A percentile compares a stretch with the other conserved stretches of the same genome.
Conservation (phyloP, 257 asterid species). For the Ehretia macrophylla region DNA sequence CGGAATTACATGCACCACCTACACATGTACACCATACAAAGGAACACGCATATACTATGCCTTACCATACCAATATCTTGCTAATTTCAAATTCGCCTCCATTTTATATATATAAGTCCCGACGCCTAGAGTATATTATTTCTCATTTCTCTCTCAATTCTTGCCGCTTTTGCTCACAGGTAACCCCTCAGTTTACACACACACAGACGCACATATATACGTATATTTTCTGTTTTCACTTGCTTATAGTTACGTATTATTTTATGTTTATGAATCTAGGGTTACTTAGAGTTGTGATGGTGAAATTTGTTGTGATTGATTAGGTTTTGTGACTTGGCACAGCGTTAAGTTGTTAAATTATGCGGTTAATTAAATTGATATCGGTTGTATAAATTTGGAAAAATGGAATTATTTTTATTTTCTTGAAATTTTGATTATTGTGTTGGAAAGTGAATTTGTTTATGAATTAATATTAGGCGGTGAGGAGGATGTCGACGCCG, state of each 20-base stretch:
- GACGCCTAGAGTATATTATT: neutral
- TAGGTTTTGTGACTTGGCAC: neutral
- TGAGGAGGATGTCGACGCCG: conserved; percentile 74
- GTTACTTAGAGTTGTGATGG: conserved; percentile 1
- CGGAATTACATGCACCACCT: neutral
- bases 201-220: neutral
- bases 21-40: neutral
- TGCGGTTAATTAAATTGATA: neutral
- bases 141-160: neutral
- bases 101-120: too few relatives aligned
- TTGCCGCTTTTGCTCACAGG: conserved; percentile 4
- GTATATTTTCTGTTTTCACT: too few relatives aligned
- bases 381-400: neutral
- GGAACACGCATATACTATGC: conserved; percentile 3
- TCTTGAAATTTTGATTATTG: too few relatives aligned
- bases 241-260: neutral
- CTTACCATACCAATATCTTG: neutral
- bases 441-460: neutral
- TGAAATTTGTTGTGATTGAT: conserved; percentile 1
- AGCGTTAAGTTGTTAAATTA: neutral
- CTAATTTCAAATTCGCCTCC: neutral
- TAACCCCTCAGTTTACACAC: neutral
- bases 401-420: neutral
- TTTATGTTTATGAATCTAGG: conserved; percentile 14
- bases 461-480: conserved; percentile 18